A percentile compares a stretch with the other conserved stretches of the same genome.
These are phyloP conservation scores for Claviceps quebecensis DNA, from an alignment of 2,329 filamentous ascomycete genomes.

Conservation along the genomic window DNA sequence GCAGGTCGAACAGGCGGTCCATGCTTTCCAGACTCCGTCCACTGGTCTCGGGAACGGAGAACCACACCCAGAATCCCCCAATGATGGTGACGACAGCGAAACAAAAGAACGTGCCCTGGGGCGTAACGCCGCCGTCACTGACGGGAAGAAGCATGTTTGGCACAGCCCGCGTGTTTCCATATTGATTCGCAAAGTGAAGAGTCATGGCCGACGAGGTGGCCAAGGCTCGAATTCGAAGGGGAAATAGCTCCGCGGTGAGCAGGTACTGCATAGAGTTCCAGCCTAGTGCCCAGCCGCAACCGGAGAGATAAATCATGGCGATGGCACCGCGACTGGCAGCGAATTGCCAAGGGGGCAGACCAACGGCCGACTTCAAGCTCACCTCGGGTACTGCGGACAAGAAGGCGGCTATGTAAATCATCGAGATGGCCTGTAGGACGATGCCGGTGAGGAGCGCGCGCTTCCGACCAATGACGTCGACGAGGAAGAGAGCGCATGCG, in stretches of 20 bases:
- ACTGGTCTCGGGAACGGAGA: conserved; percentile 59
- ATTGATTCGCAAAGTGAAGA: conserved; percentile 67
- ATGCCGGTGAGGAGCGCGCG: conserved; percentile 48
- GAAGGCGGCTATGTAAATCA: conserved; percentile 50
- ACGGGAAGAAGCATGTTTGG: conserved; percentile 54
- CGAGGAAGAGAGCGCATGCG: conserved; percentile 61
- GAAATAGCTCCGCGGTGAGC: conserved; percentile 65
- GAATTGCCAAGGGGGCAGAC: conserved; percentile 32
- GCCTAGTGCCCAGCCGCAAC: conserved; percentile 54
- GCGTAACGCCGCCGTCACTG: conserved; percentile 32
- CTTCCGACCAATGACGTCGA: conserved; percentile 67
- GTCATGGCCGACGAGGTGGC: conserved; percentile 62
- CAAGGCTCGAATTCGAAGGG: conserved; percentile 56
- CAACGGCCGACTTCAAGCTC: conserved; percentile 32
- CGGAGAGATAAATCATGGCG: conserved; percentile 58
- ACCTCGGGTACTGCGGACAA: conserved; percentile 47
- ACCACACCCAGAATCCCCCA: conserved; percentile 56
- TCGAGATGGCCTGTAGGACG: conserved; percentile 42
- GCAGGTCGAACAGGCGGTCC: conserved; percentile 56
- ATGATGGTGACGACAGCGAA: conserved; percentile 55
- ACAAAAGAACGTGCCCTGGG: conserved; percentile 63
- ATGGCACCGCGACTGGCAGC: conserved; percentile 52
- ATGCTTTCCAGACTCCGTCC: conserved; percentile 53
- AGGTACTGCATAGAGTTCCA: conserved; percentile 73
- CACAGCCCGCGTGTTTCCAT: conserved; percentile 61